Evolutionary conservation across 1,139 yeast species (phyloP).

Genomic region (Taphrina wiesneri): DNA sequence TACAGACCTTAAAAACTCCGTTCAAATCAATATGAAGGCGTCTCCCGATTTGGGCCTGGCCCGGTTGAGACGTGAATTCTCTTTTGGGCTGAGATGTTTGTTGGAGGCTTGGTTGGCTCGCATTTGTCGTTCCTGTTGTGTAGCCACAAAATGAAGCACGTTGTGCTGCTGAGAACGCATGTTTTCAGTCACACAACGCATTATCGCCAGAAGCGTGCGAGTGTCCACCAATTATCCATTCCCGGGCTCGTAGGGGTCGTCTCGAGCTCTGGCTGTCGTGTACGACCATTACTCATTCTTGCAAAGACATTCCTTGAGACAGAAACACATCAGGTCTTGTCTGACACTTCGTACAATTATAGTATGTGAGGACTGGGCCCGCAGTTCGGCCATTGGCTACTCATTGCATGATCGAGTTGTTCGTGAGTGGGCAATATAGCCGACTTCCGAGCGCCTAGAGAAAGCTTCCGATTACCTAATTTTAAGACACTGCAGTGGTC

Average conservation of each 20-base stretch:
- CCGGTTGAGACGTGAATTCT: background rate
- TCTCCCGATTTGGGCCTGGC: conserved; percentile 4
- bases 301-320: too few species aligned
- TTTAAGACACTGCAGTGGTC: background rate
- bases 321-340: too few species aligned
- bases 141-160: background rate
- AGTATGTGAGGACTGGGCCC: too few species aligned
- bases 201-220: background rate
- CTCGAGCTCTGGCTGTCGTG: background rate
- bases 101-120: background rate
- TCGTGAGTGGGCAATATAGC: background rate
- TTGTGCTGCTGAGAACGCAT: background rate
- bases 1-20: background rate
- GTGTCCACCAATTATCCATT: background rate
- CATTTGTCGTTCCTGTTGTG: background rate
- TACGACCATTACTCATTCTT: too few species aligned
- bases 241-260: background rate
- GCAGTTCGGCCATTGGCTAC: too few species aligned
- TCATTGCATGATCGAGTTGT: background rate
- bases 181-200: background rate
- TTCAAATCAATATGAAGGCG: too few species aligned
- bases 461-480: background rate
- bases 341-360: too few species aligned
- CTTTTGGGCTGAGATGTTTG: background rate
- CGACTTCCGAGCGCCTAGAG: background rate